Base-by-base conservation (phyloP, 2,329 filamentous ascomycete species). In the Trichoderma asperellum region DNA sequence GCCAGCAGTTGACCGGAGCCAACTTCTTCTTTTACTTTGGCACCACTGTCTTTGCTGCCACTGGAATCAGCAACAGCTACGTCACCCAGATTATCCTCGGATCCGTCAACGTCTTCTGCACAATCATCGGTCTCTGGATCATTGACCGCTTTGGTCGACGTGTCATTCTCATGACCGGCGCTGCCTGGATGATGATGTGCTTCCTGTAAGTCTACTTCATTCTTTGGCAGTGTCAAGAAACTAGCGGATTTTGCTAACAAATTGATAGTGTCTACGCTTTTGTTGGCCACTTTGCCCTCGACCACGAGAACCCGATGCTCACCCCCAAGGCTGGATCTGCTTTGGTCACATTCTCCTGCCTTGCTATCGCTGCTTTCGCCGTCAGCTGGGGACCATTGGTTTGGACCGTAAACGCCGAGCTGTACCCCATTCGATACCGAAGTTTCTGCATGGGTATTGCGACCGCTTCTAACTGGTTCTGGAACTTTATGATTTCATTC, bases 11-110 rank as follows among this genome's bases (percentile, higher is more conserved):
- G n/a, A 67, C 63, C 4, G 63, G 63, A 37, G 63, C 63, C 37
- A 67, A 67, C 40, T 67, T 67, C 55, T 67, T 67, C 63, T 67
- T 67, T n/a, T 67, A 67, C 63, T 67, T 67, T 59, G 63, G 63
- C 0, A 67, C 63, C 0, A 67, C 63, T 2, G 63, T 67, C 55
- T 67, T 67, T 58, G 63, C 63, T 4, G 63, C 63, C 55, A 67
- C 63, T 18, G 63, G 63, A 14, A 67, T 67, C 40, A 67, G 63
- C 63, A 67, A 67, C 55, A 67, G 63, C 55, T 67, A 67, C n/a
- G 34, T 32, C 5, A 67, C 63, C 8, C 63, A 67, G 63, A 67
- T 67, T 37, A 67, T 67, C 6, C 21, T 67, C 27, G 63, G 63
- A 40, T 67, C 63, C 2, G 63, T 67, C 63, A 67, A 67, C 11